A percentile compares a stretch with the other conserved stretches of the same genome.
Evolutionary conservation across 768 basidiomycete species (phyloP).

Genomic region (Phylloporus rhodoxanthus): DNA sequence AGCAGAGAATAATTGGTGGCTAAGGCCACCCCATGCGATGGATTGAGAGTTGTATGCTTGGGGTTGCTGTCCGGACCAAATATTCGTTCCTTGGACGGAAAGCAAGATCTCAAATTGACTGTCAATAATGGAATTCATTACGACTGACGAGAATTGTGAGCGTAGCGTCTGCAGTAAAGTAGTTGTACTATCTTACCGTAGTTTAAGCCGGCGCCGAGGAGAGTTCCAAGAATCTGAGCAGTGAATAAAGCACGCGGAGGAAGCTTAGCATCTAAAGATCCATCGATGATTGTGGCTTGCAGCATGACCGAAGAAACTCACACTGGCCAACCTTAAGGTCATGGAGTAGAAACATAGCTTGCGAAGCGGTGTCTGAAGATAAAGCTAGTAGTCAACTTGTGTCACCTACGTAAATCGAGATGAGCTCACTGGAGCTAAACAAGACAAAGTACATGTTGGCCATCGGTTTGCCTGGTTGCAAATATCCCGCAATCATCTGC

Average conservation of each 20-base stretch:
- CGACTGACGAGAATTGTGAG: conserved; percentile 13
- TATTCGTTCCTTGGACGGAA: conserved; percentile 47
- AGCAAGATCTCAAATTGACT: conserved; percentile 46
- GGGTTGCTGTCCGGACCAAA: conserved; percentile 29
- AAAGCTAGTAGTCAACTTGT: conserved; percentile 33
- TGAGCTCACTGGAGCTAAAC: conserved; percentile 39
- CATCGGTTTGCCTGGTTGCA: conserved; percentile 35
- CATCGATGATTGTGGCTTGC: conserved; percentile 33
- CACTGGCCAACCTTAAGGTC: conserved; percentile 46
- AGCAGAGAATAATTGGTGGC: conserved; percentile 29
- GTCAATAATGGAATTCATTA: conserved; percentile 57
- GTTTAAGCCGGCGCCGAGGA: conserved; percentile 46
- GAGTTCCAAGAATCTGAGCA: conserved; percentile 50
- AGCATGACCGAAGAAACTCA: not conserved
- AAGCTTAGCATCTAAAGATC: conserved; percentile 39
- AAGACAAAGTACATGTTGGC: conserved; percentile 42
- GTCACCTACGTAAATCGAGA: conserved; percentile 13
- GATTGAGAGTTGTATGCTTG: conserved; percentile 30
- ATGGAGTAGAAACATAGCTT: conserved; percentile 46
- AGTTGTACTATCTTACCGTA: conserved; percentile 31
- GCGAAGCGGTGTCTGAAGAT: conserved; percentile 42
- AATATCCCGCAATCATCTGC: conserved; percentile 36
- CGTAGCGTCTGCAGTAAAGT: not conserved
- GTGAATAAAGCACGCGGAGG: conserved; percentile 60
- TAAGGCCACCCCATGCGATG: conserved; percentile 38